Evolutionary conservation across 1,139 yeast species (phyloP), one percentile per base, ranked within the genome.

Genomic region (Scheffersomyces quercinus): DNA sequence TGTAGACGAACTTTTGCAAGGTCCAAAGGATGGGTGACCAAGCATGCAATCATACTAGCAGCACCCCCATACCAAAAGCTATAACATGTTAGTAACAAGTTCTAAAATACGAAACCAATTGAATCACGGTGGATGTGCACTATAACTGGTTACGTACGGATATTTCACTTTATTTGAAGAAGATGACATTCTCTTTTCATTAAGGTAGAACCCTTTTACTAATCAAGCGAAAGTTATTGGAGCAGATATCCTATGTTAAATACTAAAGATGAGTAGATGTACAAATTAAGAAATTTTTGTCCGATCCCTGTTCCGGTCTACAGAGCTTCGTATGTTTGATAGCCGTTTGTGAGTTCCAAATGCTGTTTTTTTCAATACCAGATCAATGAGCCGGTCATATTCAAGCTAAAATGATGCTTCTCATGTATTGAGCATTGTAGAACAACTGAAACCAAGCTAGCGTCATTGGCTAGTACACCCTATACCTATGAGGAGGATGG

Each of bases 1-100:
- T 87, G 95, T 60, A 87, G 73, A 44, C 95, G 77, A 9, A 88
- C 95, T 55, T 87, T 87, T n/a, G 95, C 95, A 38, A 87, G 73
- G 61, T 87, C 95, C 46, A 87, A 70, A 1, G 95, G 95, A 64
- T 87, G 95, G 1, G 79, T 74, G 6, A 79, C 81, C 39, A 77
- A 57, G 60, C 85, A 80, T 10, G 88, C 88, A 36, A 76, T 73
- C 75, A 81, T 80, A 49, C 87, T 83, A n/a, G 87, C 81, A 12
- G 81, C 83, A 41, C 83, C 79, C 31, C 79, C 79, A 52, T 73
- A 74, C 79, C 79, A 74, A 49, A 74, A 73, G 37, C 75, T 71
- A 14, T 11, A 20, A 13, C 5, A 8, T 14, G 53, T 54, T 52
- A 56, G 50, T 48, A 37, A 30, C 20, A 28, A 28, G 5, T 9